Conservation (phyloP, 2,329 filamentous ascomycete genomes). For the Mariannaea elegans region DNA sequence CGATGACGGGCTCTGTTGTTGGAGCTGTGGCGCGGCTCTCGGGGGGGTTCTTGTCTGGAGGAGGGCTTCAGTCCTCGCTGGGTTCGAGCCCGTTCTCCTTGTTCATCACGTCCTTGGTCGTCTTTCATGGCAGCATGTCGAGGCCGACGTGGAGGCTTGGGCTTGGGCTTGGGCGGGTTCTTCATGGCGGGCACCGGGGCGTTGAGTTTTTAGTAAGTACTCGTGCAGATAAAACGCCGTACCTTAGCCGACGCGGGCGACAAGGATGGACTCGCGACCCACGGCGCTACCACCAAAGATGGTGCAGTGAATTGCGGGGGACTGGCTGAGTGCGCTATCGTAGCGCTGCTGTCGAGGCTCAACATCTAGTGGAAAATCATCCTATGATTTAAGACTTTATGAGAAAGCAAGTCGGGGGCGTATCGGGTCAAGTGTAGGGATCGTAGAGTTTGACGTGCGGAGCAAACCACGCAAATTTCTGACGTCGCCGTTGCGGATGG, state of each 20-base stretch:
- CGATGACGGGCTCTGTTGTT: constrained; percentile 44
- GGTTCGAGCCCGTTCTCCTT: constrained; percentile 48
- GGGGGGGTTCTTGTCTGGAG: constrained; percentile 45
- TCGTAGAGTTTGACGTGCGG: background rate
- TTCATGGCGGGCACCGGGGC: constrained; percentile 41
- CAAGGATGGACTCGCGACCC: constrained; percentile 36
- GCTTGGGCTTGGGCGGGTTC: constrained; percentile 43
- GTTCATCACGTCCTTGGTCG: constrained; percentile 48
- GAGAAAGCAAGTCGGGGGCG: background rate
- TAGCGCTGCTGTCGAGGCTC: background rate
- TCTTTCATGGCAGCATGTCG: constrained; percentile 54
- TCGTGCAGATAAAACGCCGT: constrained; percentile 48
- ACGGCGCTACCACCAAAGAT: constrained; percentile 28
- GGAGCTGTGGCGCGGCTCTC: constrained; percentile 42
- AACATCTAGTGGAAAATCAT: background rate
- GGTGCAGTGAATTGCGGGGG: constrained; percentile 25
- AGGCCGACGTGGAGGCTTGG: constrained; percentile 47
- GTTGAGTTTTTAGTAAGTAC: constrained; percentile 51
- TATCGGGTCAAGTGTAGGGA: background rate
- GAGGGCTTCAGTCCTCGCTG: constrained; percentile 46
- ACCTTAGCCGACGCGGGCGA: constrained; percentile 48
- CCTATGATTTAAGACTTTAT: background rate
- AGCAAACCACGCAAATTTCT: constrained; percentile 13
- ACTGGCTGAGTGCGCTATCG: constrained; percentile 3
- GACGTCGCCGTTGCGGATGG: constrained; percentile 5